Percentiles rank a stretch among this genome's conserved stretches.
These are phyloP conservation scores for Fraxinus paxiana DNA, from an alignment of 305 asterid genomes.

Conservation along the genomic window DNA sequence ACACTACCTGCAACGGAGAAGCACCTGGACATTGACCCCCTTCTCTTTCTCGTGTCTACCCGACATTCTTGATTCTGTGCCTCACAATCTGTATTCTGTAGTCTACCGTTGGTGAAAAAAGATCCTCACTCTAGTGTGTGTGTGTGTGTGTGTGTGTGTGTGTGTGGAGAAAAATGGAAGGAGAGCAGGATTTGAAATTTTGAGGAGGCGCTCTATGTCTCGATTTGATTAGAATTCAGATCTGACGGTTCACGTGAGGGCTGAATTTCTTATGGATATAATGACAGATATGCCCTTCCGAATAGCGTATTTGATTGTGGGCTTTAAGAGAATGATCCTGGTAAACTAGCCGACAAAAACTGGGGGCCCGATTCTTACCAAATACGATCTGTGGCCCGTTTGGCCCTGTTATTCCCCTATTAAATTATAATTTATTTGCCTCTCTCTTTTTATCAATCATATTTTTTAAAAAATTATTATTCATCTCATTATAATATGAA, in stretches of 20 bases:
- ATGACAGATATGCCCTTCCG: slow-evolving; percentile 13
- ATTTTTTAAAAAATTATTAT: no score
- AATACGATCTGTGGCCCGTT: neutral
- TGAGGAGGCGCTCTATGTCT: slow-evolving; percentile 23
- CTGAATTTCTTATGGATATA: neutral
- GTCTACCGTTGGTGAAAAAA: neutral
- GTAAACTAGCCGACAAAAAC: neutral
- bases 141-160: slow-evolving; percentile 14
- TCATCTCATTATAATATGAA: no score
- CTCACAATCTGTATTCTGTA: neutral
- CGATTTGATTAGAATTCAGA: slow-evolving; percentile 2
- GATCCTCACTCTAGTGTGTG: slow-evolving; percentile 1
- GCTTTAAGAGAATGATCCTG: neutral
- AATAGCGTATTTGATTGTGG: slow-evolving; percentile 6
- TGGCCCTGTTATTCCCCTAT: neutral
- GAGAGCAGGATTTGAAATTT: slow-evolving; percentile 37
- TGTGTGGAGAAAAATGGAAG: slow-evolving; percentile 10
- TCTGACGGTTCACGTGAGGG: slow-evolving; percentile 25
- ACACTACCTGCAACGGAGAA: slow-evolving; percentile 84
- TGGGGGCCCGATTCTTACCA: neutral
- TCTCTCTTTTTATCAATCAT: no score
- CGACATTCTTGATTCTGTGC: slow-evolving; percentile 38
- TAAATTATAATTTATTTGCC: no score
- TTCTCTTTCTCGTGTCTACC: slow-evolving; percentile 68
- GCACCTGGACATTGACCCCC: slow-evolving; percentile 84